Base-by-base conservation (phyloP, 495 filamentous ascomycete species). In the Penicillium tannophilum region DNA sequence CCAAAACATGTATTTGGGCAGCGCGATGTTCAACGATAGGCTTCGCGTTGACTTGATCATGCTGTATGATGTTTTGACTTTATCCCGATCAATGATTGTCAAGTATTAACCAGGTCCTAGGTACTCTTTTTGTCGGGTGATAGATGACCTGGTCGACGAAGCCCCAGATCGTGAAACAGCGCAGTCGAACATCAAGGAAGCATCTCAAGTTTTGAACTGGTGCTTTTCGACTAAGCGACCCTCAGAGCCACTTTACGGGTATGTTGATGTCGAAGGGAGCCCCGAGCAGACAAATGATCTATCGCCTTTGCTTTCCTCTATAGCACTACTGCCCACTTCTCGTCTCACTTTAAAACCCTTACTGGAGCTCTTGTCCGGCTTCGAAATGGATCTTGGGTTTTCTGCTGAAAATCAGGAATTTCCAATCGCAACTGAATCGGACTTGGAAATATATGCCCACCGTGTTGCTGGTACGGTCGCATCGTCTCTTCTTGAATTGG, bases 61-160 rank as follows among this genome's bases (percentile, higher is more conserved):
- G 19, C 67, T 90, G 70, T 84, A 56, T 65, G 81, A 11, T 4
- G 2, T 1, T 23, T 23, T 5, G 5, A 14, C 50, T 3, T 6
- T 17, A 41, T 14, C n/a, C 48, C 20, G 5, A 49, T 24, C 6
- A 1, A 33, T 30, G 9, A 2, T n/a, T 14, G 14, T 14, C 3
- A 23, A 41, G 6, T 20, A 41, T 11, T 60, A 17, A 28, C 30
- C 19, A 12, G 6, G 39, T 41, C 39, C 41, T 14, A 23, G 82
- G 24, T 90, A 90, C 68, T 86, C 87, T 0, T 90, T 89, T 63
- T 90, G 86, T 60, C 82, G 88, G 16, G 80, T 90, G 1, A 85
- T 86, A 14, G 88, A 90, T 67, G 86, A 90, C 54, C 70, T 90
- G 4, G 76, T 90, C 14, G 88, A 90, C 59, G 76, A 86, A 54